Evolutionary conservation across 23 red algal genomes (phyloP).

Genomic region (Chondrus crispus): DNA sequence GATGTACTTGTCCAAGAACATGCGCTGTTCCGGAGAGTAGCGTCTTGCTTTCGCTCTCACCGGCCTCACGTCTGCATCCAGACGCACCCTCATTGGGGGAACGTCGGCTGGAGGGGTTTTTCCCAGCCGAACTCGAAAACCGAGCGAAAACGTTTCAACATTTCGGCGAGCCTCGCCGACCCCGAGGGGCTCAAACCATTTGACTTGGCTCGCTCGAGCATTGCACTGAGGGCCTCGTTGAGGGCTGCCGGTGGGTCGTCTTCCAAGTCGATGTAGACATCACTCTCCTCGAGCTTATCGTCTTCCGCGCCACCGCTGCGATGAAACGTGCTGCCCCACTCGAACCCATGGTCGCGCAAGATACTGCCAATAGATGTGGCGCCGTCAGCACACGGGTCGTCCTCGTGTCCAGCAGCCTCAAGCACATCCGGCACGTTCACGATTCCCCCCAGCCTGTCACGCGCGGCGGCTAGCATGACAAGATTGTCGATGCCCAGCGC

Average conservation of each 20-base stretch:
- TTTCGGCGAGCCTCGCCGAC: not conserved
- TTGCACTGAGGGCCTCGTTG: not conserved
- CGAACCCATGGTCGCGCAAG: not conserved
- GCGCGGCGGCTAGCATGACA: not conserved
- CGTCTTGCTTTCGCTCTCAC: conserved; percentile 13
- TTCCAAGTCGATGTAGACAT: not conserved
- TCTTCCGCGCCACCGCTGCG: not conserved
- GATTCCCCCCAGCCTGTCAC: not conserved
- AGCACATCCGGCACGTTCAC: not conserved
- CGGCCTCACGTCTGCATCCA: conserved; percentile 18
- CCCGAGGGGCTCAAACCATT: not conserved
- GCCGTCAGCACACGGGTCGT: not conserved
- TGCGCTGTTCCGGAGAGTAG: not conserved
- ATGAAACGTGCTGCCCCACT: not conserved
- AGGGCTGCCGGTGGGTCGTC: not conserved
- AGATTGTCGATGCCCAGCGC: not conserved
- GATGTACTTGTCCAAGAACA: conserved; percentile 10
- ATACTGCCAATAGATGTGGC: not conserved
- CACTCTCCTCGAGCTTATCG: not conserved
- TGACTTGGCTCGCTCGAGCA: not conserved
- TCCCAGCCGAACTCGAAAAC: conserved; percentile 14
- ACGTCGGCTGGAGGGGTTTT: conserved; percentile 26
- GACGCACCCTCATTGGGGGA: conserved; percentile 22
- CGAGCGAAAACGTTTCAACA: not conserved
- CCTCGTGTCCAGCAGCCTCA: not conserved